Evolutionary conservation across 108 stramenopile species (phyloP).

Genomic region (Cyclotella cryptica): DNA sequence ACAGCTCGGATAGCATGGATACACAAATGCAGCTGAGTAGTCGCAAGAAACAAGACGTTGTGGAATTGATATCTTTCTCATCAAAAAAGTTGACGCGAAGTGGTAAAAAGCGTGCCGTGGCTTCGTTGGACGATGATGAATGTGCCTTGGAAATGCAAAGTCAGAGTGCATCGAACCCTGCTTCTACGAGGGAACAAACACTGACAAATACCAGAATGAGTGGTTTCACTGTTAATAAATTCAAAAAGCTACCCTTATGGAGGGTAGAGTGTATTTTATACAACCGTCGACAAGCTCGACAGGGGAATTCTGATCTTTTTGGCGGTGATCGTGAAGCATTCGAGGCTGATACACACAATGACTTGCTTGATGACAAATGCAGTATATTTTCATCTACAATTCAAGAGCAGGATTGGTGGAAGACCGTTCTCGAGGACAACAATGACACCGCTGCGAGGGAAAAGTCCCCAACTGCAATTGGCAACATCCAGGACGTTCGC

Average conservation of each 20-base stretch:
- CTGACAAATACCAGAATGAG: not conserved
- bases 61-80: not conserved
- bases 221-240: too few species aligned
- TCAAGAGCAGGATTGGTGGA: conserved; percentile 1
- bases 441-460: not conserved
- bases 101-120: not conserved
- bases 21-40: not conserved
- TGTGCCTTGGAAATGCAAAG: not conserved
- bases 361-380: too few species aligned
- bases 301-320: not conserved
- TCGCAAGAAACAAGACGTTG: not conserved
- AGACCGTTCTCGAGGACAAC: not conserved
- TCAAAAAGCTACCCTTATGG: conserved; percentile 2
- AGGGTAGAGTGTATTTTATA: conserved; percentile 3
- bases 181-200: not conserved
- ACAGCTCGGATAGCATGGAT: too few species aligned
- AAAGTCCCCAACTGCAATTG: not conserved
- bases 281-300: not conserved
- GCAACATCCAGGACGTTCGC: not conserved
- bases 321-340: not conserved
- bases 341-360: not conserved
- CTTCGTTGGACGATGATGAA: not conserved
- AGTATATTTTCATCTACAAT: not conserved
- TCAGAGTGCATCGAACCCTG: not conserved
- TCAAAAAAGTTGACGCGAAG: not conserved